phyloP scores from a whole-genome alignment of 2,329 filamentous ascomycete species.

The Arthrocladium fulminans region DNA sequence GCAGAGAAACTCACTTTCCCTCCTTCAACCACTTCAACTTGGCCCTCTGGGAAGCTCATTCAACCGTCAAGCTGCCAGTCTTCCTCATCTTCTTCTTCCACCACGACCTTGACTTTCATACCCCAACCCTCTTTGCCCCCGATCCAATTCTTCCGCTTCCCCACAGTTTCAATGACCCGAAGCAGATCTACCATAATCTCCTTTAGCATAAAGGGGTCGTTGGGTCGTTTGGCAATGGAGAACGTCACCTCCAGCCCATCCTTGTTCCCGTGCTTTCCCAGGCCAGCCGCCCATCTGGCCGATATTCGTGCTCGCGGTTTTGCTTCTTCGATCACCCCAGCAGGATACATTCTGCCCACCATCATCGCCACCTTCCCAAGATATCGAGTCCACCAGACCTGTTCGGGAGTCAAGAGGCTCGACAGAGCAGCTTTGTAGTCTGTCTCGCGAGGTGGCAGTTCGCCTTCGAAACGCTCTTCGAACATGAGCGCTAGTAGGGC shows the following conservation, averaged over 20 bases:
- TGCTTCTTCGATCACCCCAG: constrained; percentile 40
- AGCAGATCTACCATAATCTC: constrained; percentile 30
- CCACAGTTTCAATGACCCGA: constrained; percentile 43
- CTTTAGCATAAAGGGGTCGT: constrained; percentile 32
- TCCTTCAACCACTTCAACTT: no score
- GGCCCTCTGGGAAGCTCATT: no score
- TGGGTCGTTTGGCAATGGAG: no score
- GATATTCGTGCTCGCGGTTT: constrained; percentile 30
- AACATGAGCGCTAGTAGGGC: constrained; percentile 62
- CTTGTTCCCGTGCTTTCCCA: constrained; percentile 33
- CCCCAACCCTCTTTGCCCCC: constrained; percentile 5
- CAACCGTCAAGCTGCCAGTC: no score
- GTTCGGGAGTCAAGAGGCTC: constrained; percentile 44
- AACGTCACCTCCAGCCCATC: constrained; percentile 39
- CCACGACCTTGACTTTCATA: constrained; percentile 7
- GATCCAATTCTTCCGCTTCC: constrained; percentile 53
- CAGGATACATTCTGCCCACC: constrained; percentile 53
- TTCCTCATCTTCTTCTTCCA: background rate
- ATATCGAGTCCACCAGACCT: constrained; percentile 59
- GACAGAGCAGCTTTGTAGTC: constrained; percentile 47
- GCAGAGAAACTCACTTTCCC: no score
- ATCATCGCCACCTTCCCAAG: constrained; percentile 52
- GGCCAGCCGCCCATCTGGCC: constrained; percentile 34
- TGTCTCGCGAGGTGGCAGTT: constrained; percentile 50
- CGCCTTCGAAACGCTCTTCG: constrained; percentile 65